These are phyloP conservation scores for Danielozyma ontarioensis DNA, from an alignment of 805 yeast species.

Conservation along the genomic window DNA sequence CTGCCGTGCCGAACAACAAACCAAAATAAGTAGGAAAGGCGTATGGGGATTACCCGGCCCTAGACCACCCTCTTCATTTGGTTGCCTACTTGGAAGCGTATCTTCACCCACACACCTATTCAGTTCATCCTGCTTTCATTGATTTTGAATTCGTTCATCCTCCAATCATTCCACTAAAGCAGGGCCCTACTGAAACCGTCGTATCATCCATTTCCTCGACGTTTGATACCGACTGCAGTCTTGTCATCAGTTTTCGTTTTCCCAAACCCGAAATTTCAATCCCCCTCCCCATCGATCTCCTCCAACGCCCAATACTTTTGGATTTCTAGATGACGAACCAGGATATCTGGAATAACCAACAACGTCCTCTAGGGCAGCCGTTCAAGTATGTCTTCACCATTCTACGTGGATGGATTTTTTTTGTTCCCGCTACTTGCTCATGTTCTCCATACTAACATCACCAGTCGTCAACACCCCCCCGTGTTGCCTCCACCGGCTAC, in stretches of 20 bases:
- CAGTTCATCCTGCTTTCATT: not conserved
- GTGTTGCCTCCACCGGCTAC: conserved; percentile 58
- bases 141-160: too few species aligned
- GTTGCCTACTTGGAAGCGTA: too few species aligned
- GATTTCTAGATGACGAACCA: conserved; percentile 38
- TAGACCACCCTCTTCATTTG: not conserved
- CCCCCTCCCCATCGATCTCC: too few species aligned
- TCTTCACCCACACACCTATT: too few species aligned
- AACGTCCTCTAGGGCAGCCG: conserved; percentile 37
- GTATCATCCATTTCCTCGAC: too few species aligned
- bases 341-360: conserved; percentile 40
- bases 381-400: conserved; percentile 33
- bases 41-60: not conserved
- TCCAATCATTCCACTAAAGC: too few species aligned
- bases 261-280: too few species aligned
- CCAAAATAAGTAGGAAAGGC: not conserved
- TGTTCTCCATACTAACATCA: conserved; percentile 18
- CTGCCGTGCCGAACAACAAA: not conserved
- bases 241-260: too few species aligned
- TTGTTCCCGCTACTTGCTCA: not conserved
- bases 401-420: not conserved
- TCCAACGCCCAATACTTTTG: too few species aligned
- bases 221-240: too few species aligned
- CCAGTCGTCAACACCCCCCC: conserved; percentile 54
- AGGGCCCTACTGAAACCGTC: too few species aligned